A percentile compares a stretch with the other conserved stretches of the same genome.
Evolutionary conservation across 495 filamentous ascomycete species (phyloP).

Genomic region (Collariella sp.): DNA sequence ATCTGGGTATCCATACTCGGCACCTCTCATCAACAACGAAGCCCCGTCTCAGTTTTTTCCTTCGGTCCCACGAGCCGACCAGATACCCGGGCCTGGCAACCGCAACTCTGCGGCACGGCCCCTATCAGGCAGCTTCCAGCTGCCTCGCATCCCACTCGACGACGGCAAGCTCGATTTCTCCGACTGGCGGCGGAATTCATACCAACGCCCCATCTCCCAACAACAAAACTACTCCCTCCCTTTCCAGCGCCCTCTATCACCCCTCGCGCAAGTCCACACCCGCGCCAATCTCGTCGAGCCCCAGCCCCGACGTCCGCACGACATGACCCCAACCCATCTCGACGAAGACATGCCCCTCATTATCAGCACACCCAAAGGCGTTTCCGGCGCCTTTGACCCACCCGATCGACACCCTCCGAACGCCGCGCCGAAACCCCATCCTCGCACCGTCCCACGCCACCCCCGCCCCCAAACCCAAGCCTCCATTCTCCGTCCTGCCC

Average conservation of each 20-base stretch:
- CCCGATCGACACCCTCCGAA: constrained; percentile 23
- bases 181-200: constrained; percentile 11
- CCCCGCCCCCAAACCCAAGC: constrained; percentile 32
- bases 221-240: constrained; percentile 22
- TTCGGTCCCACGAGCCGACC: constrained; percentile 24
- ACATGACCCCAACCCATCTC: constrained; percentile 11
- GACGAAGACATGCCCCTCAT: constrained; percentile 38
- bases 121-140: constrained; percentile 27
- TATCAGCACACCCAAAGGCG: constrained; percentile 41
- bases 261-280: constrained; percentile 8
- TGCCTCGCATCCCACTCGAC: constrained; percentile 26
- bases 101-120: constrained; percentile 17
- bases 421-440: constrained; percentile 29
- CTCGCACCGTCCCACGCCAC: constrained; percentile 35
- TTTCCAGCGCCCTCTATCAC: constrained; percentile 13
- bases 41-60: constrained; percentile 26
- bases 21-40: constrained; percentile 27
- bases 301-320: constrained; percentile 20
- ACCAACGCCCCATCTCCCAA: constrained; percentile 20
- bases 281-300: constrained; percentile 18
- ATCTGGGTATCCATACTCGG: constrained; percentile 36
- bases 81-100: constrained; percentile 20
- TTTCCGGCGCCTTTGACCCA: constrained; percentile 36
- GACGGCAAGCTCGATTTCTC: constrained; percentile 12
- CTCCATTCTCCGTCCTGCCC: constrained; percentile 36